These are phyloP conservation scores for Penicillium capsulatum DNA, from an alignment of 2,329 filamentous ascomycete species.

Conservation along the genomic window DNA sequence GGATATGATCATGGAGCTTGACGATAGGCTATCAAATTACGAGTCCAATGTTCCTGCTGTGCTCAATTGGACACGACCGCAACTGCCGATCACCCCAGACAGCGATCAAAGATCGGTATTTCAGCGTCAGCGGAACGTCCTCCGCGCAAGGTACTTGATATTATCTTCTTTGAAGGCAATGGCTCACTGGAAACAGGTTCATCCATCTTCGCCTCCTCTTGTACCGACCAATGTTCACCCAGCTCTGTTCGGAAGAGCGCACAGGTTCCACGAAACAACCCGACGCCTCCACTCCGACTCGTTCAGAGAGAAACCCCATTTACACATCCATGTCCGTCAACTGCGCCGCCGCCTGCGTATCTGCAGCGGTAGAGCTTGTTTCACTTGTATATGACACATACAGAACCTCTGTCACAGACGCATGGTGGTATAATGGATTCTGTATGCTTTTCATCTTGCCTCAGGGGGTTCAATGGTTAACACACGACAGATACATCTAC, in stretches of 20 bases:
- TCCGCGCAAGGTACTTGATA: slow-evolving; percentile 28
- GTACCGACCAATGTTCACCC: slow-evolving; percentile 34
- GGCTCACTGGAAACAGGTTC: slow-evolving; percentile 20
- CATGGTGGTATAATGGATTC: slow-evolving; percentile 42
- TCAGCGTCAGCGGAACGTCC: slow-evolving; percentile 29
- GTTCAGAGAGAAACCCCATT: slow-evolving; percentile 17
- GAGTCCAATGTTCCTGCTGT: slow-evolving; percentile 22
- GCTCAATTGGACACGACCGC: slow-evolving; percentile 23
- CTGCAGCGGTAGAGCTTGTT: slow-evolving; percentile 30
- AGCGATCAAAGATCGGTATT: slow-evolving; percentile 10
- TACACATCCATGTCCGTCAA: slow-evolving; percentile 27
- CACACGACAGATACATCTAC: slow-evolving; percentile 27
- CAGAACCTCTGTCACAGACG: slow-evolving; percentile 23
- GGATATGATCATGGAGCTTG: slow-evolving; percentile 28
- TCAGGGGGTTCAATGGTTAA: neutral
- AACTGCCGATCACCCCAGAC: slow-evolving; percentile 1
- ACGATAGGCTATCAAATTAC: slow-evolving; percentile 24
- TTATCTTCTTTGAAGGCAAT: neutral
- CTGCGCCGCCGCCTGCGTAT: slow-evolving; percentile 32
- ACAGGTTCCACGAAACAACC: slow-evolving; percentile 7
- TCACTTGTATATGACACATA: slow-evolving; percentile 29
- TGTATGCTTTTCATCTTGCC: slow-evolving; percentile 26
- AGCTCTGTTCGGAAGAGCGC: slow-evolving; percentile 27
- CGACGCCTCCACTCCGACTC: slow-evolving; percentile 2
- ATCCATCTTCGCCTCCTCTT: slow-evolving; percentile 33